A percentile compares a stretch with the other conserved stretches of the same genome.
Conservation (phyloP, 2,329 filamentous ascomycete genomes). For the Fusarium sp. region DNA sequence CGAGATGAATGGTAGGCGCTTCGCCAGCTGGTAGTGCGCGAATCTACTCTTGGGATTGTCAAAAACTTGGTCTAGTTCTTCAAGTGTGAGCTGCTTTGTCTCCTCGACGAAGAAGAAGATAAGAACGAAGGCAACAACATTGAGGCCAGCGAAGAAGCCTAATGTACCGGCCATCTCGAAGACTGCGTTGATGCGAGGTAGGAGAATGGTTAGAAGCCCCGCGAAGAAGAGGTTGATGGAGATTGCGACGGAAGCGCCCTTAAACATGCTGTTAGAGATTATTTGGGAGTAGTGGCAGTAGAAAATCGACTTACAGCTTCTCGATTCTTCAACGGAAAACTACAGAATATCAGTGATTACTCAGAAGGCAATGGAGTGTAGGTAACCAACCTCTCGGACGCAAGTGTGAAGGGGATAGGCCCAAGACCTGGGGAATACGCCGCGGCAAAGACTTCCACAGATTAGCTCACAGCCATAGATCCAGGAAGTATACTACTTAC, state of each 20-base stretch:
- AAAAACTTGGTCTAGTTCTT: slow-evolving; percentile 54
- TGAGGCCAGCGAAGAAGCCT: slow-evolving; percentile 62
- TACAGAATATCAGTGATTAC: slow-evolving; percentile 15
- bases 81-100: slow-evolving; percentile 63
- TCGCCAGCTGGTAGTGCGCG: slow-evolving; percentile 53
- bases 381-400: slow-evolving; percentile 56
- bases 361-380: rapidly evolving
- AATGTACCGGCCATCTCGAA: slow-evolving; percentile 53
- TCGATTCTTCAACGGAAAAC: slow-evolving; percentile 64
- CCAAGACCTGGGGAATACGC: slow-evolving; percentile 59
- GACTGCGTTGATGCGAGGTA: slow-evolving; percentile 51
- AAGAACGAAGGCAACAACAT: slow-evolving; percentile 60
- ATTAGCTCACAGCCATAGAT: slow-evolving; percentile 5
- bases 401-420: slow-evolving; percentile 65
- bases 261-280: slow-evolving; percentile 30
- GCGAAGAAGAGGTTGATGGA: slow-evolving; percentile 64
- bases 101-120: slow-evolving; percentile 64
- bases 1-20: slow-evolving; percentile 57
- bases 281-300: rapidly evolving
- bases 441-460: slow-evolving; percentile 55
- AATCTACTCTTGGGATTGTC: slow-evolving; percentile 55
- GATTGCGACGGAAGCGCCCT: slow-evolving; percentile 64
- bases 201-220: slow-evolving; percentile 61
- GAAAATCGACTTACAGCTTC: slow-evolving; percentile 54
- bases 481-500: neutral